Base-by-base conservation (phyloP, 208 protist genomes). In the Trypanosoma rangeli region DNA sequence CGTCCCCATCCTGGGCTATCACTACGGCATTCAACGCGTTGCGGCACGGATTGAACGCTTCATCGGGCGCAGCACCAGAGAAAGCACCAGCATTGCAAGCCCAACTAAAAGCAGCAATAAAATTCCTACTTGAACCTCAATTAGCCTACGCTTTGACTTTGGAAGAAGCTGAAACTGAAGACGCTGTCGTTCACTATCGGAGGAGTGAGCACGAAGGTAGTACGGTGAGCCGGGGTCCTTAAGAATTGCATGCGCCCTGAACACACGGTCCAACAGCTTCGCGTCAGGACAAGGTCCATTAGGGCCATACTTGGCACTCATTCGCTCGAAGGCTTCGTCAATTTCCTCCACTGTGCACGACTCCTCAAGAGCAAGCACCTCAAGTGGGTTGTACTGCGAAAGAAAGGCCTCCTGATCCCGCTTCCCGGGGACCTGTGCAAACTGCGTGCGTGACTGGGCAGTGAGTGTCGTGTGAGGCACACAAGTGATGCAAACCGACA, bases 81-180 rank as follows among this genome's bases (percentile, higher is more conserved):
- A 76, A 22, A 94, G 64, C 20, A 85, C 77, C 33, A 92, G 64
- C 52, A 89, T 57, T 10, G 70, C 78, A 24, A 90, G 63, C 9
- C 58, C 78, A 15, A 78, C 54, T 13, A 82, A 52, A 8, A 90
- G 44, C 16, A 74, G 39, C 77, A 92, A 82, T 29, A 90, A 44
- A 1, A 90, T 50, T 48, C 75, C 81, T 9, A 89, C 83, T 74
- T 94, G 88, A 28, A 84, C 16, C 64, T 90, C 71, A 70, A 94
- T 82, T 31, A 94, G 42, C 10, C 74, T 71, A 24, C 85, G 79
- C 65, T 94, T 80, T 31, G 63, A 68, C 60, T 85, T 87, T n/a
- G 89, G 86, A n/a, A 94, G 77, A 42, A 94, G 71, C 68, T 92
- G 81, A 58, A 94, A 92, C 79, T 92, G 86, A 62, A 94, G 76